Percentiles rank a stretch among this genome's conserved stretches.
Evolutionary conservation across 2,329 filamentous ascomycete genomes (phyloP).

Genomic region (Colletotrichum trifolii): DNA sequence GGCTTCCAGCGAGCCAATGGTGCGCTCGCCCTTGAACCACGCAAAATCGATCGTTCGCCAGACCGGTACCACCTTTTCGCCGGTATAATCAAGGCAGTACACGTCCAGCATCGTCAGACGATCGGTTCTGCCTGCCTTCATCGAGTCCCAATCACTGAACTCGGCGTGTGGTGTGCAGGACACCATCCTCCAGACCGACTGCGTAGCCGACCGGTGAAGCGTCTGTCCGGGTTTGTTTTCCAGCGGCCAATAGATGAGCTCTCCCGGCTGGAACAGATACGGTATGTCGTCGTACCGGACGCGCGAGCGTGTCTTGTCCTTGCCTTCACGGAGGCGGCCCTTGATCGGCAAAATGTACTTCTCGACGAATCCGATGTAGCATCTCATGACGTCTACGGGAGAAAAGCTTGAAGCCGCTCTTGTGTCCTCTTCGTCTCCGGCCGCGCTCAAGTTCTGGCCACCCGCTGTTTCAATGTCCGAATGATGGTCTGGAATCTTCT

Average conservation of each 20-base stretch:
- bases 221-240: background rate
- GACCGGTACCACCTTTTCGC: background rate
- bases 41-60: background rate
- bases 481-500: too few species aligned
- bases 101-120: background rate
- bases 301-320: background rate
- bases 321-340: background rate
- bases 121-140: background rate
- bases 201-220: background rate
- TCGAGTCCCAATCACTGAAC: background rate
- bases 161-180: background rate
- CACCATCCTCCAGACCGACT: background rate
- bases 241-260: background rate
- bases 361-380: background rate
- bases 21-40: background rate
- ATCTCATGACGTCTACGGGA: background rate
- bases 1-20: background rate
- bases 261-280: constrained; percentile 1
- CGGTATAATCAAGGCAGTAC: background rate
- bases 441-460: background rate
- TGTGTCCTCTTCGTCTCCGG: background rate
- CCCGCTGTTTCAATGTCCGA: background rate
- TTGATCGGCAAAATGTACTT: background rate
- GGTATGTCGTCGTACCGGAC: background rate
- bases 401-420: background rate